phyloP scores from a whole-genome alignment of 2,329 filamentous ascomycete species.

The Akanthomyces dipterigenus region DNA sequence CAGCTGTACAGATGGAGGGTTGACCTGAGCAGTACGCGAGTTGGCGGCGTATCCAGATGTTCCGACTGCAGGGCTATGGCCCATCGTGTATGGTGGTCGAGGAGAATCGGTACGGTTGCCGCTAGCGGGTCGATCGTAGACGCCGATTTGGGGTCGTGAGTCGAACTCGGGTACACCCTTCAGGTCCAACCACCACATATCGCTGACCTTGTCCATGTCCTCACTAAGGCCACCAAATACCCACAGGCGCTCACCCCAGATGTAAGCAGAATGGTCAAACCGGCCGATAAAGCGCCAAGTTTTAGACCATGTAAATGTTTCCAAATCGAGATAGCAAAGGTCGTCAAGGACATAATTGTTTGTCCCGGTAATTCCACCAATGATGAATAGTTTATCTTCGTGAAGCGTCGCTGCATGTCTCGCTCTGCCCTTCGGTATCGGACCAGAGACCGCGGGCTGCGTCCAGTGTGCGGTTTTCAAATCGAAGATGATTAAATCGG shows the following conservation, averaged over 20 bases:
- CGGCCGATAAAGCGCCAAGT: slow-evolving; percentile 92
- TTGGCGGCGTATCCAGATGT: slow-evolving; percentile 61
- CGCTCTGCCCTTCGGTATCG: slow-evolving; percentile 80
- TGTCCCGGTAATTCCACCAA: slow-evolving; percentile 90
- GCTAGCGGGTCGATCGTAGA: slow-evolving; percentile 40
- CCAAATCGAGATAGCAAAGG: slow-evolving; percentile 92
- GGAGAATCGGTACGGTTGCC: slow-evolving; percentile 42
- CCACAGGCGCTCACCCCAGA: slow-evolving; percentile 89
- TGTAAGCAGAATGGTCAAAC: slow-evolving; percentile 92
- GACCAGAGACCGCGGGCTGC: slow-evolving; percentile 78
- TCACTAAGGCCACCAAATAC: slow-evolving; percentile 92
- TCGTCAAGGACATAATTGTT: slow-evolving; percentile 92
- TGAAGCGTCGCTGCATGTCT: slow-evolving; percentile 90
- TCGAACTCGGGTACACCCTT: slow-evolving; percentile 85
- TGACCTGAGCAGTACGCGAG: slow-evolving; percentile 60
- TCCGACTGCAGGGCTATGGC: slow-evolving; percentile 45
- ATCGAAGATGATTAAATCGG: slow-evolving; percentile 93
- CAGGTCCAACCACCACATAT: slow-evolving; percentile 95
- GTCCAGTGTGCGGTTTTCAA: slow-evolving; percentile 93
- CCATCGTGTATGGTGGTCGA: slow-evolving; percentile 44
- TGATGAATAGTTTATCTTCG: slow-evolving; percentile 93
- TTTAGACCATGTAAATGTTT: slow-evolving; percentile 95
- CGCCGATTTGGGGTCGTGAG: slow-evolving; percentile 52
- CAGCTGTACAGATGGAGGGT: slow-evolving; percentile 57
- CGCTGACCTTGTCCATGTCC: slow-evolving; percentile 94